phyloP scores from a whole-genome alignment of 2,329 filamentous ascomycete species.

The Exophiala spinifera region DNA sequence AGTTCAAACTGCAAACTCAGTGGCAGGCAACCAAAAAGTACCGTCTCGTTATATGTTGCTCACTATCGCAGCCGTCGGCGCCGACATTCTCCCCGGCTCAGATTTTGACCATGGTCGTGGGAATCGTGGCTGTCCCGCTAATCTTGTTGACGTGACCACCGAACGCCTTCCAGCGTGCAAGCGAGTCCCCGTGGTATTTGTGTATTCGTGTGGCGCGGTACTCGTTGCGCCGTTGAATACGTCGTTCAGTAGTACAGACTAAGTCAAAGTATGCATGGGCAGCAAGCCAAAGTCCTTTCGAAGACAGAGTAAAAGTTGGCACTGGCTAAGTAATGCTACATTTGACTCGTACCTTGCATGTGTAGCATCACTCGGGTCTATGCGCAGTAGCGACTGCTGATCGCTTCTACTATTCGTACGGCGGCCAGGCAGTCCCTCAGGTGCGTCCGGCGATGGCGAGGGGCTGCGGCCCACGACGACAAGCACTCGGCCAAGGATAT shows the following conservation, averaged over 20 bases:
- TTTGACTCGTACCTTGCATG: too few relatives aligned
- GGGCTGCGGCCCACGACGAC: constrained; percentile 1
- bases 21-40: not conserved
- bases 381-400: not conserved
- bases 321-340: too few relatives aligned
- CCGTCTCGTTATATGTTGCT: not conserved
- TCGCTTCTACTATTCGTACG: not conserved
- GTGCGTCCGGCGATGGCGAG: not conserved
- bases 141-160: constrained; percentile 16
- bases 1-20: too few relatives aligned
- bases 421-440: not conserved
- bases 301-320: not conserved
- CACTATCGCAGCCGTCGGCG: not conserved
- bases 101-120: not conserved
- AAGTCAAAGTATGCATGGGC: too few relatives aligned
- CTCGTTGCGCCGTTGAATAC: not conserved
- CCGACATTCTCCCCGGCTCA: not conserved
- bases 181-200: not conserved
- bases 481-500: not conserved
- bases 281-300: too few relatives aligned
- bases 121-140: constrained; percentile 15
- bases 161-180: not conserved
- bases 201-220: not conserved
- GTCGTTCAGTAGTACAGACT: not conserved
- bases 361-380: not conserved